phyloP scores from a whole-genome alignment of 495 filamentous ascomycete genomes.

The Xylaria venustula region DNA sequence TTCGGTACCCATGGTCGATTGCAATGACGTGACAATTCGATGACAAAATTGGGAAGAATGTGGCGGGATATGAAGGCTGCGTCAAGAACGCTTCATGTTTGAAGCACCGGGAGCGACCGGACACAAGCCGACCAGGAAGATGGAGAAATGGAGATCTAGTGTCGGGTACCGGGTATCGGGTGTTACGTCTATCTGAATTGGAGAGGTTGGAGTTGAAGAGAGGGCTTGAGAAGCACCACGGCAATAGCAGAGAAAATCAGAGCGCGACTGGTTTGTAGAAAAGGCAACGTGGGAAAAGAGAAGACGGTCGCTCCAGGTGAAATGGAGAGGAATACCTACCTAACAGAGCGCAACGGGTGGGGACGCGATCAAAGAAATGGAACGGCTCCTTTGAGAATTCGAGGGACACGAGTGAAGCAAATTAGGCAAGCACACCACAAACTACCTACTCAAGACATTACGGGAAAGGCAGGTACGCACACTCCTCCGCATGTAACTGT shows the following conservation, averaged over 20 bases:
- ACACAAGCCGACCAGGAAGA: not conserved
- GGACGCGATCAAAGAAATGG: not conserved
- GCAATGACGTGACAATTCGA: not conserved
- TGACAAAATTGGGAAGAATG: not conserved
- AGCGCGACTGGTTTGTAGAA: not conserved
- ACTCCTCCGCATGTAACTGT: no score
- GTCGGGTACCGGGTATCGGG: not conserved
- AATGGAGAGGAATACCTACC: not conserved
- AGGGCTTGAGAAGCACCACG: not conserved
- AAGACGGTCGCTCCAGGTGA: not conserved
- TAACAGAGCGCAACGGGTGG: not conserved
- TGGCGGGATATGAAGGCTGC: not conserved
- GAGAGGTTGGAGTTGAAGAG: not conserved
- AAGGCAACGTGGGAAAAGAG: not conserved
- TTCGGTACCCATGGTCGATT: constrained; percentile 29
- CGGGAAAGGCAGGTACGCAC: no score
- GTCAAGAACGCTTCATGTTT: constrained; percentile 10
- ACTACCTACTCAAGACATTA: no score
- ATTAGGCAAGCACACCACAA: not conserved
- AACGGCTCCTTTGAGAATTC: not conserved
- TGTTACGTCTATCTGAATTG: not conserved
- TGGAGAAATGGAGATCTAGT: not conserved
- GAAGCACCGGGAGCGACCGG: not conserved
- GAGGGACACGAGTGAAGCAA: not conserved
- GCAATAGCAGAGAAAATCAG: not conserved